Evolutionary conservation across 2,329 filamentous ascomycete species (phyloP), one percentile per base, ranked within the genome.

Genomic region (Pseudocercospora crystallina): DNA sequence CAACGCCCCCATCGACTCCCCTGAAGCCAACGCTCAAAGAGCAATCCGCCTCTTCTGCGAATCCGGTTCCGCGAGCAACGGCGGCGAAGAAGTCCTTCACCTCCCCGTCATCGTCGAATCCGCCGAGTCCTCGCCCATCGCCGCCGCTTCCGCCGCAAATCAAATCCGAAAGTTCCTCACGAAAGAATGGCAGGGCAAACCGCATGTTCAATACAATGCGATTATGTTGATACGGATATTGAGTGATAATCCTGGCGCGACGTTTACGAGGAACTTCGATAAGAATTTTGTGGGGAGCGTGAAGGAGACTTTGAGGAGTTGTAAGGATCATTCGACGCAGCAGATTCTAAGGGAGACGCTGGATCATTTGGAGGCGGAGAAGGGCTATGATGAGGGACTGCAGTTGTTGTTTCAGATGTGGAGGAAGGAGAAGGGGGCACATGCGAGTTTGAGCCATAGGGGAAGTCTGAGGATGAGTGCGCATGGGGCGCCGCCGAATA

Each of bases 171-270:
- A 89, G 69, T 92, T 86, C 69, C 76, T 99, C 53, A 80, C 83
- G 61, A 87, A 91, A 39, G 84, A 89, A 71, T 77, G 72, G 58
- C 67, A 67, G 31, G 38, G 49, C n/a, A 72, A 77, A 38, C 83
- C 89, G 8, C 84, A 87, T 62, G 84, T 85, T 61, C 92, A 97
- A 71, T 97, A 96, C 79, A 96, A 97, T 73, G 87, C 90, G 57
- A 84, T 97, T 65, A 97, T 97, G 94, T 81, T 99, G 49, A 79
- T 95, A 61, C 86, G 92, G 55, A 99, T 99, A 65, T 76, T 99
- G 59, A 80, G 85, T 61, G 91, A 97, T 70, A 96, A 99, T 68
- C 94, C 94, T 0, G 92, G 92, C 29, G 80, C 81, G 46, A 90
- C 84, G 1, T 99, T 99, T 65, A 96, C 92, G n/a, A 82, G 87